These are phyloP conservation scores for Chrysanthemum lavandulifolium DNA, from an alignment of 129 eudicot genomes.

Conservation along the genomic window DNA sequence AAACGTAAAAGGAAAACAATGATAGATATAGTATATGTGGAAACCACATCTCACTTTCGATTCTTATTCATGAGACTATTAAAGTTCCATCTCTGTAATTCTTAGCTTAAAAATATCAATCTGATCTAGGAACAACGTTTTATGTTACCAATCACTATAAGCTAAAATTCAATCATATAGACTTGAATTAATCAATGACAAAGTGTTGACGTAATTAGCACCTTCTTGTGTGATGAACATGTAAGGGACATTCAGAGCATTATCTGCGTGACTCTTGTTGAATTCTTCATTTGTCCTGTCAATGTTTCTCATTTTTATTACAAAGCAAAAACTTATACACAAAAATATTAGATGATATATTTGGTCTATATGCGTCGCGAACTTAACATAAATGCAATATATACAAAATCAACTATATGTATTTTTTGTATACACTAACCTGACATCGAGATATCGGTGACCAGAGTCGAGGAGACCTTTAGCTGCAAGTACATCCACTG, in stretches of 20 bases:
- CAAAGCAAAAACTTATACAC: background rate
- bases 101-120: background rate
- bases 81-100: background rate
- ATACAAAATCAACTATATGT: too few species aligned
- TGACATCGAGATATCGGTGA: slow-evolving; percentile 51
- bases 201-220: background rate
- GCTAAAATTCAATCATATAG: background rate
- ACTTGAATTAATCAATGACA: background rate
- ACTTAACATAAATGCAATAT: too few species aligned
- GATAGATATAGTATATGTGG: background rate
- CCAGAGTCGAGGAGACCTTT: slow-evolving; percentile 45
- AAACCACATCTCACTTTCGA: too few species aligned
- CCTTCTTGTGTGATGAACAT: slow-evolving; percentile 57
- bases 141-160: too few species aligned
- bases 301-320: background rate
- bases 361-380: too few species aligned
- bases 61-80: too few species aligned
- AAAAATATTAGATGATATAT: too few species aligned
- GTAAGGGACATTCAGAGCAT: slow-evolving; percentile 54
- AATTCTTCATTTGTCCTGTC: slow-evolving; percentile 52
- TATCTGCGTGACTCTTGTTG: slow-evolving; percentile 47
- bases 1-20: background rate
- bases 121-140: too few species aligned
- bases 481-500: slow-evolving; percentile 47
- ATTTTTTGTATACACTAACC: slow-evolving; percentile 31